These are phyloP conservation scores for Fragosphaeria purpurea DNA, from an alignment of 2,329 filamentous ascomycete genomes.

Conservation along the genomic window DNA sequence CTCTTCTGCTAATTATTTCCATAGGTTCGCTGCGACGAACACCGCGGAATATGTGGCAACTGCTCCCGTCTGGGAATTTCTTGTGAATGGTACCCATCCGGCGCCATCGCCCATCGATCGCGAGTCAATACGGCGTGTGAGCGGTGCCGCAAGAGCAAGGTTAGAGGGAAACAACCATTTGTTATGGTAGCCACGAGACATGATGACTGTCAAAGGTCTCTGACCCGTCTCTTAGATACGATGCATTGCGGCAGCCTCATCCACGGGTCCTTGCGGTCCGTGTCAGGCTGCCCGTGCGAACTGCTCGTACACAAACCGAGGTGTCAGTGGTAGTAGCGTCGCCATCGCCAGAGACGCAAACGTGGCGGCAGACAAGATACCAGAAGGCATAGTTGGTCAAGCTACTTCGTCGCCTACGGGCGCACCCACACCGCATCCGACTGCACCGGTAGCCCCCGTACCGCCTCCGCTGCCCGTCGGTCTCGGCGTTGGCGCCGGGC, in stretches of 20 bases:
- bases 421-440: neutral
- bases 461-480: no score
- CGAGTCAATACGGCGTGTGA: slow-evolving; percentile 5
- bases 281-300: neutral
- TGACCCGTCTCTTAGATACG: neutral
- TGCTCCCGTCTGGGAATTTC: slow-evolving; percentile 1
- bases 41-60: neutral
- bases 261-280: neutral
- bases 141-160: slow-evolving; percentile 2
- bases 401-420: neutral
- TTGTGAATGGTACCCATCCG: slow-evolving; percentile 2
- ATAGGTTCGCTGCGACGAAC: slow-evolving; percentile 4
- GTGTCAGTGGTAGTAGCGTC: neutral
- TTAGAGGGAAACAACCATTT: neutral
- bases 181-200: no score
- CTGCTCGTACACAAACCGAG: slow-evolving; percentile 2
- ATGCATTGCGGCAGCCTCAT: neutral
- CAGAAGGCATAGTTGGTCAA: no score
- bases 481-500: neutral
- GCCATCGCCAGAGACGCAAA: neutral
- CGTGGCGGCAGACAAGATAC: neutral
- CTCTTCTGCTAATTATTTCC: no score
- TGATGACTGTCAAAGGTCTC: no score
- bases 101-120: slow-evolving; percentile 2
- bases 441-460: no score